These are phyloP conservation scores for Diaporthe batatas DNA, from an alignment of 2,329 filamentous ascomycete genomes.

Conservation along the genomic window DNA sequence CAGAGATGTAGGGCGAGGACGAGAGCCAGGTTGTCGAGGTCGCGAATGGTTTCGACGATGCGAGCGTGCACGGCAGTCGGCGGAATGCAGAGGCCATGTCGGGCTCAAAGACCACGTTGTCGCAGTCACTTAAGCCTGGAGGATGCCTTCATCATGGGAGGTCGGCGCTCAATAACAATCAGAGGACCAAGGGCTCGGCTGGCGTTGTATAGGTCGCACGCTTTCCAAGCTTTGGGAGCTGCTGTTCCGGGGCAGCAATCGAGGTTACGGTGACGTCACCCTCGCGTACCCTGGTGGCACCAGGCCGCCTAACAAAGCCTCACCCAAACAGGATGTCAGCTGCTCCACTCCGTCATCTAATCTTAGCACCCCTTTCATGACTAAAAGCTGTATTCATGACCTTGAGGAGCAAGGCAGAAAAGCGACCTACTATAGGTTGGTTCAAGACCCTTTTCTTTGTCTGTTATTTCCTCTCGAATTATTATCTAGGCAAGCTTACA, in stretches of 20 bases:
- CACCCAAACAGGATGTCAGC: conserved; percentile 27
- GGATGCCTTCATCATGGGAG: neutral
- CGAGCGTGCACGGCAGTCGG: conserved; percentile 43
- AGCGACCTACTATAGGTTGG: no score
- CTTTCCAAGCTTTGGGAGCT: conserved; percentile 19
- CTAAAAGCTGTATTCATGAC: neutral
- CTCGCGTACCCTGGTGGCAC: neutral
- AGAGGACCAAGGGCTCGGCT: neutral
- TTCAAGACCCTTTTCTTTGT: no score
- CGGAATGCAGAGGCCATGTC: conserved; percentile 45
- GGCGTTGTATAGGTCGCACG: conserved; percentile 3
- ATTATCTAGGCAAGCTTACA: no score
- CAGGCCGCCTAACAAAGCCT: conserved; percentile 3
- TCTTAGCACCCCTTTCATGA: conserved; percentile 4
- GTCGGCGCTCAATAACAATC: neutral
- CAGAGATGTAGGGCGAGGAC: conserved; percentile 22
- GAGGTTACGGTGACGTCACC: conserved; percentile 19
- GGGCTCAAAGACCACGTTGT: conserved; percentile 29
- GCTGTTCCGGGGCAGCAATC: neutral
- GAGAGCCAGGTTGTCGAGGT: neutral
- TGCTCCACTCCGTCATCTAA: conserved; percentile 25
- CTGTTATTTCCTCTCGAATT: no score
- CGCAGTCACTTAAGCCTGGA: neutral
- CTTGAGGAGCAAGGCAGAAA: neutral
- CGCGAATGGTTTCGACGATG: conserved; percentile 9